These are phyloP conservation scores for Magnusiomyces clavatus DNA, from an alignment of 1,139 yeast genomes.

Conservation along the genomic window DNA sequence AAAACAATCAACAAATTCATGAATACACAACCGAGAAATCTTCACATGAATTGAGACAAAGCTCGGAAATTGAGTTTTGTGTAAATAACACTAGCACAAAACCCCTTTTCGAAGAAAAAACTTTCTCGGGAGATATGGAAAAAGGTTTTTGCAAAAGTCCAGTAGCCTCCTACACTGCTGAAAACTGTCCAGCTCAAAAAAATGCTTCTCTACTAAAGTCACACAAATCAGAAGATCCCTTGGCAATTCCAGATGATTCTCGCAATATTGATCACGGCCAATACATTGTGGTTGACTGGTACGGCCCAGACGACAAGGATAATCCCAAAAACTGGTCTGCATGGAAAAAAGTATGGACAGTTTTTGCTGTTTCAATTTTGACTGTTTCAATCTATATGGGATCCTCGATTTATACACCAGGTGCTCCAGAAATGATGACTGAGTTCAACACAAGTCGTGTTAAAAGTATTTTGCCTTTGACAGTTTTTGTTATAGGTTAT, in stretches of 20 bases:
- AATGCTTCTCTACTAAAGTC: constrained; percentile 2
- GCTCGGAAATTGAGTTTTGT: no score
- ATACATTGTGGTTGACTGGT: constrained; percentile 33
- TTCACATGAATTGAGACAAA: no score
- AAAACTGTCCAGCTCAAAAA: constrained; percentile 4
- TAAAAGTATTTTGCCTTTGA: constrained; percentile 42
- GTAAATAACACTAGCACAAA: no score
- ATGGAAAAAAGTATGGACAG: constrained; percentile 34
- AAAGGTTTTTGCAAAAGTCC: no score
- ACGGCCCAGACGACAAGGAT: constrained; percentile 48
- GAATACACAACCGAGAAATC: no score
- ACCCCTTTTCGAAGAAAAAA: no score
- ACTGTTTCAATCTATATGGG: constrained; percentile 53
- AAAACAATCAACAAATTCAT: no score
- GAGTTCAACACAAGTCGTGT: constrained; percentile 41
- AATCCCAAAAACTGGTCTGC: constrained; percentile 52
- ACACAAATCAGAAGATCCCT: constrained; percentile 1
- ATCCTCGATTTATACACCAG: constrained; percentile 56
- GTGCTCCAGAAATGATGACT: constrained; percentile 36
- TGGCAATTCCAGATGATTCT: constrained; percentile 2
- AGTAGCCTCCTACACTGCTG: no score
- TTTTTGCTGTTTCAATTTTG: constrained; percentile 38
- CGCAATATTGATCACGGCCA: constrained; percentile 1
- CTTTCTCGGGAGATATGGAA: no score
- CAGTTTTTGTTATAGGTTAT: constrained; percentile 51